Conservation (phyloP, 192 early-diverging fungal species). For the Linnemannia elongata region DNA sequence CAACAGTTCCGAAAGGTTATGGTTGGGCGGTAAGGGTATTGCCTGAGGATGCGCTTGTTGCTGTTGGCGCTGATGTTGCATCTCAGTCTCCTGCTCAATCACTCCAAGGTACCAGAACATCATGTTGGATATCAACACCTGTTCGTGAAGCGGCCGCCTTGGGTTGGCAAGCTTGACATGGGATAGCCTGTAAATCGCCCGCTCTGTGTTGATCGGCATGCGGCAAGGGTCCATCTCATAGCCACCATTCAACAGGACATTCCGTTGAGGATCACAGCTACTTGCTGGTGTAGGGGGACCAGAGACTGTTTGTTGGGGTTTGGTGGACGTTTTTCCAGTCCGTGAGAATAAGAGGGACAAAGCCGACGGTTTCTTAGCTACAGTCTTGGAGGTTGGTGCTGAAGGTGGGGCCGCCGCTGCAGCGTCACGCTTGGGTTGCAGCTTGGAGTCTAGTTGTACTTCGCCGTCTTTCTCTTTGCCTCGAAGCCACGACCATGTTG, state of each 20-base stretch:
- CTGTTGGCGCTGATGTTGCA: slow-evolving; percentile 45
- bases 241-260: slow-evolving; percentile 20
- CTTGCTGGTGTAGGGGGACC: not conserved
- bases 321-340: slow-evolving; percentile 37
- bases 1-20: not conserved
- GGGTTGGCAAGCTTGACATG: slow-evolving; percentile 82
- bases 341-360: slow-evolving; percentile 55
- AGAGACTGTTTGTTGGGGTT: slow-evolving; percentile 21
- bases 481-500: slow-evolving; percentile 58
- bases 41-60: slow-evolving; percentile 25
- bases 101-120: slow-evolving; percentile 88
- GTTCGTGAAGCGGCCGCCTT: slow-evolving; percentile 77
- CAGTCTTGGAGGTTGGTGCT: not conserved
- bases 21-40: not conserved
- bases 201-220: slow-evolving; percentile 81
- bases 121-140: slow-evolving; percentile 83
- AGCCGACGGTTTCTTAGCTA: slow-evolving; percentile 37
- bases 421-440: not conserved
- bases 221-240: slow-evolving; percentile 66
- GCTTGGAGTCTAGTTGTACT: not conserved
- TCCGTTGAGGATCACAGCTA: not conserved
- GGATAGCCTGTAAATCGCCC: slow-evolving; percentile 79
- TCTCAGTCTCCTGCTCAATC: slow-evolving; percentile 62
- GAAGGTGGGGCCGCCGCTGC: not conserved
- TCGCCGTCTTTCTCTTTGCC: slow-evolving; percentile 42